Evolutionary conservation across 2,329 filamentous ascomycete species (phyloP), one percentile per base, ranked within the genome.

Genomic region (Fusarium hainanense): DNA sequence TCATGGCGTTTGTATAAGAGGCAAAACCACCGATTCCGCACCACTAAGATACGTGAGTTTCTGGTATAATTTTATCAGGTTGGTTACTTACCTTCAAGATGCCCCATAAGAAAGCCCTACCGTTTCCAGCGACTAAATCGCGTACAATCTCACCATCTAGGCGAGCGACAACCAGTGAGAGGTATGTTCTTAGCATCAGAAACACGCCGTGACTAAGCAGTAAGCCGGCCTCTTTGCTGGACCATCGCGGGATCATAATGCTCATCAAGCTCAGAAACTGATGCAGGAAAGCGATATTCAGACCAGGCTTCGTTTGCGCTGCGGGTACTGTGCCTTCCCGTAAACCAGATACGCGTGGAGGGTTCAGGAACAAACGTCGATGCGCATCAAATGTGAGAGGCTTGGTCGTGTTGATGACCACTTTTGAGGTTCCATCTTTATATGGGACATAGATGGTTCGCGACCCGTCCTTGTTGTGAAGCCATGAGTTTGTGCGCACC

Each of bases 1-100:
- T 99, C 92, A 97, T 98, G 57, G 95, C 94, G 79, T 99, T 99
- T 52, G 95, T 98, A 77, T 99, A 99, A 1, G 95, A 97, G 11
- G 94, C 95, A 69, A 98, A 90, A 4, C 92, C 93, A 43, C 96
- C 96, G 37, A 99, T 90, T 5, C 95, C 94, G 70, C 94, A 94
- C 96, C 96, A 99, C 85, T 89, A 54, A 67, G 46, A 28, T 55
- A 47, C 41, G 48, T 66, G 41, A 64, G 66, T 30, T 20, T 30
- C 11, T 21, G 21, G 18, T n/a, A 12, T 14, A 7, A 9, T 23
- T n/a, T 13, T 8, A 7, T 11, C 34, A 4, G 18, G 14, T 13
- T 16, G 18, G 16, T 11, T 4, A 41, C 82, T 60, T 78, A 88
- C 87, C 83, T 98, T 98, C 50, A 91, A 79, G 48, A 99, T 91